Percentiles rank a stretch among this genome's conserved stretches.
These are phyloP conservation scores for Arthromyces matolae DNA, from an alignment of 768 basidiomycete species.

Conservation along the genomic window DNA sequence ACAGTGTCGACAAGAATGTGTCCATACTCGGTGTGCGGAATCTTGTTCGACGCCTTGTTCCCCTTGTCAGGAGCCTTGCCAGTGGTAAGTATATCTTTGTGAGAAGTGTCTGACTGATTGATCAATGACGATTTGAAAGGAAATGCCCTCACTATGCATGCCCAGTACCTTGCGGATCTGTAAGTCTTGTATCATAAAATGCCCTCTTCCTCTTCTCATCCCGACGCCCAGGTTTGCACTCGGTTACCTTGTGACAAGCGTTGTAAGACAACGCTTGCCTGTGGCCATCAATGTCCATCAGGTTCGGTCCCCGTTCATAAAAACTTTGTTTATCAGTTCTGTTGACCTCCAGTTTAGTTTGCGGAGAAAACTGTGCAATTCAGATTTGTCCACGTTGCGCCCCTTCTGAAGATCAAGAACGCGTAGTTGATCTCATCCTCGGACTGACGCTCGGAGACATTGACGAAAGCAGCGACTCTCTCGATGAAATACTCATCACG, in stretches of 20 bases:
- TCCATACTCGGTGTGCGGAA: conserved; percentile 45
- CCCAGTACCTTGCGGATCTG: conserved; percentile 65
- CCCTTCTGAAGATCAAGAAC: conserved; percentile 28
- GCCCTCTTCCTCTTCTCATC: not conserved
- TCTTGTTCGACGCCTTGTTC: conserved; percentile 53
- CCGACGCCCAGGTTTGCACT: conserved; percentile 48
- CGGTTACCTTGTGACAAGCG: conserved; percentile 60
- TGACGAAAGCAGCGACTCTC: conserved; percentile 29
- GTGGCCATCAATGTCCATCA: conserved; percentile 67
- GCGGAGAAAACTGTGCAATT: conserved; percentile 56
- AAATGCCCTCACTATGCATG: conserved; percentile 51
- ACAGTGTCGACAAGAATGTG: conserved; percentile 51
- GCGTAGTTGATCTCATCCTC: conserved; percentile 60
- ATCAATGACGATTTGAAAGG: conserved; percentile 32
- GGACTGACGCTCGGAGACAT: conserved; percentile 48
- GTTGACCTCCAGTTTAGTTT: conserved; percentile 39
- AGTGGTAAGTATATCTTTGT: conserved; percentile 34
- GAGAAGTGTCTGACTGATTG: not conserved
- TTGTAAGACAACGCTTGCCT: conserved; percentile 45
- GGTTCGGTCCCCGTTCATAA: no score
- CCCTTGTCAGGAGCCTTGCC: conserved; percentile 60
- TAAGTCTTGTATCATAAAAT: conserved; percentile 36
- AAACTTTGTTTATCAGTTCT: not conserved
- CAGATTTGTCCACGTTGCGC: conserved; percentile 57
- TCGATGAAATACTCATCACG: conserved; percentile 57